Evolutionary conservation across 2,329 filamentous ascomycete genomes (phyloP).

Genomic region (Plenodomus tracheiphilus): DNA sequence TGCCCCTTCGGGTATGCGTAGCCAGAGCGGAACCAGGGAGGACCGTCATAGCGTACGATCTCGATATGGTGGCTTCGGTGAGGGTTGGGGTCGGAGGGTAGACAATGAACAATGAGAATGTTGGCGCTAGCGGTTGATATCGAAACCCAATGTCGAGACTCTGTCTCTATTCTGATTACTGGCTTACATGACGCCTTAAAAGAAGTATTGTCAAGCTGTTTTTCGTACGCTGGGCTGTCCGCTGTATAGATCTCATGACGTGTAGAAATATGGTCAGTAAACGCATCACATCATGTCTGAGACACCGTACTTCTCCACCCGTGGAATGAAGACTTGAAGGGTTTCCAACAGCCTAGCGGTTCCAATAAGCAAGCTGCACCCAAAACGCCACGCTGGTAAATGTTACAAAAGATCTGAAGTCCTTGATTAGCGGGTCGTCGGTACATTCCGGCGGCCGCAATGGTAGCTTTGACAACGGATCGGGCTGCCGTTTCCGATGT

Average conservation of each 20-base stretch:
- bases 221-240: background rate
- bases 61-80: background rate
- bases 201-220: background rate
- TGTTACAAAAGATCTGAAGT: slow-evolving; percentile 11
- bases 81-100: background rate
- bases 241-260: background rate
- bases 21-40: background rate
- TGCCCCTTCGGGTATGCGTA: background rate
- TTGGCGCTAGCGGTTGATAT: background rate
- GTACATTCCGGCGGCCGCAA: background rate
- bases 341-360: background rate
- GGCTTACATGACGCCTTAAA: background rate
- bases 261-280: background rate
- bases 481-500: background rate
- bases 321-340: background rate
- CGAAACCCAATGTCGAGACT: background rate
- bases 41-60: background rate
- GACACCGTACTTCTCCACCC: background rate
- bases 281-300: background rate
- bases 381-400: slow-evolving; percentile 27
- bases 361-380: slow-evolving; percentile 1
- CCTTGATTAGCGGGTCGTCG: background rate
- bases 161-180: background rate
- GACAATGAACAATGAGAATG: background rate
- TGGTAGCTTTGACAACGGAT: background rate